Conservation (phyloP, 257 asterid genomes). For the Jasminum sambac region DNA sequence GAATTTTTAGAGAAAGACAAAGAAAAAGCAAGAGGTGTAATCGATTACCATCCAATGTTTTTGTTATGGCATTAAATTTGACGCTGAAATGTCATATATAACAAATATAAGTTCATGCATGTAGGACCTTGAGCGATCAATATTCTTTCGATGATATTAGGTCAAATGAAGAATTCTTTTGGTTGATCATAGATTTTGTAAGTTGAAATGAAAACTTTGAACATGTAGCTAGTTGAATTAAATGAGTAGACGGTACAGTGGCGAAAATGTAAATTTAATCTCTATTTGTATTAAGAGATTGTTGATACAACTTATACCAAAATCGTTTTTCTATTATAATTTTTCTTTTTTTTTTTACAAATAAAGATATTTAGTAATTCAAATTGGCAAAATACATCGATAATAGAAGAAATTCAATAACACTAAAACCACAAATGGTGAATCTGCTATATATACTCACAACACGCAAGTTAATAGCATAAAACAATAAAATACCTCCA, state of each 20-base stretch:
- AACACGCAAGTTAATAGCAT: too few relatives aligned
- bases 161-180: neutral
- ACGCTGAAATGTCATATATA: slow-evolving; percentile 24
- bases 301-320: too few relatives aligned
- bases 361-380: too few relatives aligned
- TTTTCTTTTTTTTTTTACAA: too few relatives aligned
- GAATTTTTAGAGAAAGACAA: neutral
- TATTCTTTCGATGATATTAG: neutral
- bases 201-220: slow-evolving; percentile 9
- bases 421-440: too few relatives aligned
- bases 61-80: slow-evolving; percentile 25
- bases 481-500: too few relatives aligned
- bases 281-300: neutral
- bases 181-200: neutral
- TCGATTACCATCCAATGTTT: neutral
- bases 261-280: neutral
- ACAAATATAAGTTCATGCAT: neutral
- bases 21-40: neutral
- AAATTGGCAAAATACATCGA: too few relatives aligned
- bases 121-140: slow-evolving; percentile 11
- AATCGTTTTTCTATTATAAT: too few relatives aligned
- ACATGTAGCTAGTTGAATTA: neutral
- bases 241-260: neutral
- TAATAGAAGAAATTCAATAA: too few relatives aligned
- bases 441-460: too few relatives aligned